These are phyloP conservation scores for Candida neerlandica DNA, from an alignment of 1,139 yeast species.

Conservation along the genomic window DNA sequence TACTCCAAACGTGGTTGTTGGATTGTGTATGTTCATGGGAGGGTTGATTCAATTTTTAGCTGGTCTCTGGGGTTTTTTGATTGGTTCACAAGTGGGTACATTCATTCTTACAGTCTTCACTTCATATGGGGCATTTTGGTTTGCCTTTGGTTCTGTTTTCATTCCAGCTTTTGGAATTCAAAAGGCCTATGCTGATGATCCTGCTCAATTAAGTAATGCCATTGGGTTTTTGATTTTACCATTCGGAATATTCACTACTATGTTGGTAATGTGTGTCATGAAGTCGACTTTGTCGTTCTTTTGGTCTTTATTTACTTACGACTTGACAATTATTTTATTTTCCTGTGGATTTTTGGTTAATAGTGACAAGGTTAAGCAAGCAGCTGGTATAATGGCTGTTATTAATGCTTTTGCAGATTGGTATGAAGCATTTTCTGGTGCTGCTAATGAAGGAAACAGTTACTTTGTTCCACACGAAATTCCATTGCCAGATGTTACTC, in stretches of 20 bases:
- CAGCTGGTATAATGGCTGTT: constrained; percentile 71
- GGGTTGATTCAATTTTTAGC: constrained; percentile 61
- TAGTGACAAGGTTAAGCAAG: constrained; percentile 47
- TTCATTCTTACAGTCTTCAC: constrained; percentile 65
- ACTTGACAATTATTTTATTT: constrained; percentile 56
- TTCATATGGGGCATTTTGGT: constrained; percentile 77
- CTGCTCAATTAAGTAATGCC: constrained; percentile 49
- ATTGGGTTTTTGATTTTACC: constrained; percentile 61
- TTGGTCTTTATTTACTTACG: constrained; percentile 53
- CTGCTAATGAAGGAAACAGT: constrained; percentile 29
- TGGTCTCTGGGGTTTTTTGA: constrained; percentile 65
- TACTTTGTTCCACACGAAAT: constrained; percentile 26
- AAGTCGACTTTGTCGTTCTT: constrained; percentile 66
- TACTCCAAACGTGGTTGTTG: constrained; percentile 42
- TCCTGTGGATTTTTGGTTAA: constrained; percentile 57
- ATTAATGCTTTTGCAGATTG: constrained; percentile 62
- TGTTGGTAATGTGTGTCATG: constrained; percentile 57
- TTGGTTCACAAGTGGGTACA: constrained; percentile 51
- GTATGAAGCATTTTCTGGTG: constrained; percentile 47
- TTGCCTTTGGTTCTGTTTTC: constrained; percentile 61
- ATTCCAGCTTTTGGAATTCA: constrained; percentile 57
- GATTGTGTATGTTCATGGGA: constrained; percentile 47
- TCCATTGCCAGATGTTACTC: constrained; percentile 16
- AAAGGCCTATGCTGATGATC: constrained; percentile 48
- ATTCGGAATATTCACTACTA: constrained; percentile 64